Conservation (phyloP, 257 asterid species). For the Osmanthus fragrans region DNA sequence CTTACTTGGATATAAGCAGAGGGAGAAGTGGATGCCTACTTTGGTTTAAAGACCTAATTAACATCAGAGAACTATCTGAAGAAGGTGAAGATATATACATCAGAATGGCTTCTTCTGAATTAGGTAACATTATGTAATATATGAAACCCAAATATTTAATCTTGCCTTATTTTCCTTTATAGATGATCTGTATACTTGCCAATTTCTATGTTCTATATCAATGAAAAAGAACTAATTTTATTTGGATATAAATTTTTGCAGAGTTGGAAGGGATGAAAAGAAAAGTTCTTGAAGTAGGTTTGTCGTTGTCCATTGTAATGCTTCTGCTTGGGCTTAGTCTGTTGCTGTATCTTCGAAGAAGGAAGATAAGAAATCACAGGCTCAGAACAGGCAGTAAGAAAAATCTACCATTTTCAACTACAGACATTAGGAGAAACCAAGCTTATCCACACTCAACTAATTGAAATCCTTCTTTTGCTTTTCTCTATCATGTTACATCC, state of each 20-base stretch:
- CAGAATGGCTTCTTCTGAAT: slow-evolving; percentile 5
- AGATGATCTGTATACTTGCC: no score
- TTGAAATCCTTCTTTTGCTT: neutral
- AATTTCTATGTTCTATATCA: neutral
- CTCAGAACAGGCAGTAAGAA: slow-evolving; percentile 10
- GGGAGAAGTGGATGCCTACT: slow-evolving; percentile 39
- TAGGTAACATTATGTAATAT: neutral
- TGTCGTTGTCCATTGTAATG: slow-evolving; percentile 13
- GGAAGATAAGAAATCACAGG: slow-evolving; percentile 7
- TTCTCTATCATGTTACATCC: neutral
- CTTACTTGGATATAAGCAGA: slow-evolving; percentile 25
- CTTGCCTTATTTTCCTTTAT: no score
- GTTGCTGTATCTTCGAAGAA: neutral
- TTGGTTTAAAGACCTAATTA: slow-evolving; percentile 36
- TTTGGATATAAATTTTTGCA: neutral
- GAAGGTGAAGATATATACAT: slow-evolving; percentile 31
- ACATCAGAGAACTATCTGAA: slow-evolving; percentile 17
- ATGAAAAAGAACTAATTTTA: neutral
- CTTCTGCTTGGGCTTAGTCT: slow-evolving; percentile 12
- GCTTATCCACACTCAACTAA: no score
- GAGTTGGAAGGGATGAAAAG: neutral
- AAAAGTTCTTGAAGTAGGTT: neutral
- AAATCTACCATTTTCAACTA: no score
- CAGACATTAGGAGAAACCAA: neutral
- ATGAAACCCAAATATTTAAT: no score